These are phyloP conservation scores for Phycomyces nitens DNA, from an alignment of 192 early-diverging fungal genomes.

Conservation along the genomic window DNA sequence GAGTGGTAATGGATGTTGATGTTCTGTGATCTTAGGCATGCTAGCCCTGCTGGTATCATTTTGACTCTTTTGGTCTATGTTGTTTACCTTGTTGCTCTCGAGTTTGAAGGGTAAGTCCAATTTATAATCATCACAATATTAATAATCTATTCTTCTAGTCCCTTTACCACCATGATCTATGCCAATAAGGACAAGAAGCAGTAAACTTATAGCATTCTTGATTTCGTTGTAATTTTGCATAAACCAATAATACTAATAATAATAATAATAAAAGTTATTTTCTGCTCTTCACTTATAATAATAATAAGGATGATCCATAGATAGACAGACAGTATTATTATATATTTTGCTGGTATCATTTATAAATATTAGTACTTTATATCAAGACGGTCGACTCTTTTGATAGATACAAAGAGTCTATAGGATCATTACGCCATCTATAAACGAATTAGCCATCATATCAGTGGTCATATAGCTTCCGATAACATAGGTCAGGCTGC, in stretches of 20 bases:
- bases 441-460: background rate
- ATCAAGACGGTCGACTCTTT: too few species aligned
- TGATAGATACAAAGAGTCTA: too few species aligned
- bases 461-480: background rate
- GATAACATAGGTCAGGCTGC: constrained; percentile 25
- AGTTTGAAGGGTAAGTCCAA: constrained; percentile 68
- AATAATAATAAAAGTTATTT: too few species aligned
- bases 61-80: constrained; percentile 68
- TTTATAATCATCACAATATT: background rate
- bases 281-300: too few species aligned
- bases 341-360: too few species aligned
- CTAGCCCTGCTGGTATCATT: constrained; percentile 69
- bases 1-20: background rate
- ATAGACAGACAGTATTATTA: too few species aligned
- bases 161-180: constrained; percentile 83
- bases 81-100: constrained; percentile 72
- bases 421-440: background rate
- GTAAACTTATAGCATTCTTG: constrained; percentile 1
- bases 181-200: constrained; percentile 46
- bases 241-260: too few species aligned
- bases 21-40: constrained; percentile 38
- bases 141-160: constrained; percentile 39
- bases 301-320: too few species aligned
- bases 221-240: too few species aligned
- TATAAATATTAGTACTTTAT: too few species aligned